A percentile compares a stretch with the other conserved stretches of the same genome.
Conservation (phyloP, 768 basidiomycete genomes). For the Rhizopogon vinicolor region DNA sequence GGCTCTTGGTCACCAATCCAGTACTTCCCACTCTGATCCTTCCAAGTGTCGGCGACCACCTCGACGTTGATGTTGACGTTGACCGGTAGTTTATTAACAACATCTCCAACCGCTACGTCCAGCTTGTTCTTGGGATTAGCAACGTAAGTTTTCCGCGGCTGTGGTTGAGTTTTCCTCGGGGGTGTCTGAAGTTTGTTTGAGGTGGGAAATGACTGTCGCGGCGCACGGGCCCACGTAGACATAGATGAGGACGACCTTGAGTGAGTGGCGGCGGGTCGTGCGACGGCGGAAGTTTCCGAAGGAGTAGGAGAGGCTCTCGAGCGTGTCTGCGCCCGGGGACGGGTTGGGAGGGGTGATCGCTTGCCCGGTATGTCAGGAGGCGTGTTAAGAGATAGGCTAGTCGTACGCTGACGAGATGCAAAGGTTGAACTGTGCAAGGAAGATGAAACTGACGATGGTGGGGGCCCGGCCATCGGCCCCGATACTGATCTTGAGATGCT, state of each 20-base stretch:
- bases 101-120: constrained; percentile 88
- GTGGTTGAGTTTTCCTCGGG: constrained; percentile 31
- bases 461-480: constrained; percentile 49
- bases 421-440: constrained; percentile 61
- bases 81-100: constrained; percentile 84
- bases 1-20: constrained; percentile 94
- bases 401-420: constrained; percentile 79
- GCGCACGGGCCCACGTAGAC: constrained; percentile 67
- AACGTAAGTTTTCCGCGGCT: constrained; percentile 65
- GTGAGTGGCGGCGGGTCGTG: constrained; percentile 39
- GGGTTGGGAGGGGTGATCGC: constrained; percentile 26
- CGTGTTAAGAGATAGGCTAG: constrained; percentile 51
- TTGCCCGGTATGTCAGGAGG: constrained; percentile 30
- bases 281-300: constrained; percentile 52
- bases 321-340: constrained; percentile 39
- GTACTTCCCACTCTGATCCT: constrained; percentile 90
- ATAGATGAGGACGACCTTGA: constrained; percentile 40
- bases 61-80: constrained; percentile 80
- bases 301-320: constrained; percentile 55
- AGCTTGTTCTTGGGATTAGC: constrained; percentile 89
- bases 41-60: constrained; percentile 81
- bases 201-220: constrained; percentile 53
- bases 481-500: constrained; percentile 65
- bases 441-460: constrained; percentile 22
- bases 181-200: constrained; percentile 44